Conservation (phyloP, 192 early-diverging fungal species). For the Coemansia sp. region DNA sequence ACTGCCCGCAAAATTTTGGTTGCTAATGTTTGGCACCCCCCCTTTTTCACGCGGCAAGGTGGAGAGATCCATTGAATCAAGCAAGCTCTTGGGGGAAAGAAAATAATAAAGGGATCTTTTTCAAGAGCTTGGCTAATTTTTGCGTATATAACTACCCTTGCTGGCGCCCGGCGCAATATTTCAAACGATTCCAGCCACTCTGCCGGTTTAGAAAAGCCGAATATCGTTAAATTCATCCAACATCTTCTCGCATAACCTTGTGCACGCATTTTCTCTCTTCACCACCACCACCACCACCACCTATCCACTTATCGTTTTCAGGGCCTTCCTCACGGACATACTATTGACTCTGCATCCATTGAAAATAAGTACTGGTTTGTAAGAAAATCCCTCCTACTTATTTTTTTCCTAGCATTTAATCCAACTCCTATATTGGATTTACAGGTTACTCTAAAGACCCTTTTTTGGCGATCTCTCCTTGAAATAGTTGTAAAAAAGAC, state of each 20-base stretch:
- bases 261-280: not conserved
- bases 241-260: not conserved
- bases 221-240: not conserved
- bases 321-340: not conserved
- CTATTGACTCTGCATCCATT: not conserved
- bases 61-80: not conserved
- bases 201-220: slow-evolving; percentile 3
- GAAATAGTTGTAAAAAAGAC: not conserved
- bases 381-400: not conserved
- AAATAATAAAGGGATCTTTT: not conserved
- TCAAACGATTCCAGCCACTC: not conserved
- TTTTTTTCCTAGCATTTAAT: not conserved
- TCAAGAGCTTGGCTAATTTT: not conserved
- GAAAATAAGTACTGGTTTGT: not conserved
- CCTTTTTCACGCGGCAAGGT: not conserved
- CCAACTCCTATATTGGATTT: not conserved
- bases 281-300: no score
- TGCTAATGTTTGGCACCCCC: not conserved
- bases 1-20: not conserved
- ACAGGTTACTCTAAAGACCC: not conserved
- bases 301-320: not conserved
- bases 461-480: not conserved
- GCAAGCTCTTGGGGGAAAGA: not conserved
- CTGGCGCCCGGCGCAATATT: not conserved
- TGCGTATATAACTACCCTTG: not conserved